phyloP scores from a whole-genome alignment of 2,329 filamentous ascomycete genomes.

The Beauveria sp. region DNA sequence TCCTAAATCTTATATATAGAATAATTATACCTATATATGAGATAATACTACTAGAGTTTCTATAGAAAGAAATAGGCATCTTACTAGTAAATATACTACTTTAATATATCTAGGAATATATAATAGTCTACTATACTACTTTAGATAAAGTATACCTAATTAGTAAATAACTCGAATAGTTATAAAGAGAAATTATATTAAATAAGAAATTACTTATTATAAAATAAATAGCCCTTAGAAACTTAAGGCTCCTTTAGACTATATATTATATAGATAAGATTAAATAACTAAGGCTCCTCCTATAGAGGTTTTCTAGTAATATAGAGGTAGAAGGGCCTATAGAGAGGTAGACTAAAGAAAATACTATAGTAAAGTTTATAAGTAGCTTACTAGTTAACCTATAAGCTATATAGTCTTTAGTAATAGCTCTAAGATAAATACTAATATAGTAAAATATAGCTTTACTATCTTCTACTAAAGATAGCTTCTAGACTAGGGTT shows the following conservation, averaged over 20 bases:
- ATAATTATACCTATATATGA: constrained; percentile 1
- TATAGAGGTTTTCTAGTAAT: neutral
- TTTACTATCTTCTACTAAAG: too few relatives aligned
- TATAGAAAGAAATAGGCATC: constrained; percentile 1
- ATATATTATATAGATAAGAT: neutral
- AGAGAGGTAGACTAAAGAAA: neutral
- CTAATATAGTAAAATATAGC: too few relatives aligned
- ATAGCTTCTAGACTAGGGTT: too few relatives aligned
- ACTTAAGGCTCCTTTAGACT: neutral
- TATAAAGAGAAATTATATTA: neutral
- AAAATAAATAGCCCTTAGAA: neutral
- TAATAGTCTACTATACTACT: neutral
- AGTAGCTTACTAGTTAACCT: neutral
- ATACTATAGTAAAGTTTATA: neutral
- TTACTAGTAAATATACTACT: neutral
- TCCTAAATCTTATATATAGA: constrained; percentile 1
- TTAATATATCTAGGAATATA: neutral
- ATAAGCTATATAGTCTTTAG: neutral
- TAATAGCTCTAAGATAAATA: too few relatives aligned
- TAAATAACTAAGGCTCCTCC: neutral
- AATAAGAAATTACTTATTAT: constrained; percentile 2
- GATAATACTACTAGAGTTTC: neutral
- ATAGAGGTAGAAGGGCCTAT: neutral
- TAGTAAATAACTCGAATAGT: neutral
- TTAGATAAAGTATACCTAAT: constrained; percentile 2